Conservation (phyloP, 2,329 filamentous ascomycete genomes). For the Colletotrichum spinosum region DNA sequence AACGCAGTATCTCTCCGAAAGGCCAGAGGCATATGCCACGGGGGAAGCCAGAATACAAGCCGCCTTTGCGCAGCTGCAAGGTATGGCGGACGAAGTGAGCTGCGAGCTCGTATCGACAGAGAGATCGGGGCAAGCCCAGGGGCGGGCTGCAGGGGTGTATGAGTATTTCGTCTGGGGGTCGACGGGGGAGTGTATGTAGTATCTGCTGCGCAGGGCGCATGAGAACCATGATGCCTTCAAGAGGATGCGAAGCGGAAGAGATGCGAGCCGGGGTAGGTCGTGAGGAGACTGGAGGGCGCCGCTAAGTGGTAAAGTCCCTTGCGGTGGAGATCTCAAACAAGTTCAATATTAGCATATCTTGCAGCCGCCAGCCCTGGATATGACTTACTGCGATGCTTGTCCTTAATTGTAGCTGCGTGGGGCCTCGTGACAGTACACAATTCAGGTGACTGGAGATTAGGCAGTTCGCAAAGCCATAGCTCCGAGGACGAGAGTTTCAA, state of each 20-base stretch:
- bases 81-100: constrained; percentile 95
- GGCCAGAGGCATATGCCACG: constrained; percentile 63
- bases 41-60: constrained; percentile 54
- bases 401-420: no score
- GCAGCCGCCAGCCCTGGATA: not conserved
- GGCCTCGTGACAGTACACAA: not conserved
- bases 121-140: constrained; percentile 2
- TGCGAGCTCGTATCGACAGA: constrained; percentile 63
- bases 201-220: constrained; percentile 70
- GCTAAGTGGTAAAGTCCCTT: constrained; percentile 45
- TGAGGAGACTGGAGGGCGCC: constrained; percentile 61
- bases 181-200: constrained; percentile 87
- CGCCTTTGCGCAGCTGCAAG: constrained; percentile 48
- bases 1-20: constrained; percentile 78
- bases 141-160: constrained; percentile 55
- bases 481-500: constrained; percentile 78
- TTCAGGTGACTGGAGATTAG: not conserved
- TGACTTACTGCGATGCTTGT: constrained; percentile 6
- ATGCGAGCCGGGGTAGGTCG: constrained; percentile 72
- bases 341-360: not conserved
- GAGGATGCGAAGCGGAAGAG: constrained; percentile 69
- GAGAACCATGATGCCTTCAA: constrained; percentile 80
- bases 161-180: constrained; percentile 79
- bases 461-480: constrained; percentile 81
- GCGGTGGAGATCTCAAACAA: not conserved